Evolutionary conservation across 2,329 filamentous ascomycete genomes (phyloP).

Genomic region (Colletotrichum eremochloae): DNA sequence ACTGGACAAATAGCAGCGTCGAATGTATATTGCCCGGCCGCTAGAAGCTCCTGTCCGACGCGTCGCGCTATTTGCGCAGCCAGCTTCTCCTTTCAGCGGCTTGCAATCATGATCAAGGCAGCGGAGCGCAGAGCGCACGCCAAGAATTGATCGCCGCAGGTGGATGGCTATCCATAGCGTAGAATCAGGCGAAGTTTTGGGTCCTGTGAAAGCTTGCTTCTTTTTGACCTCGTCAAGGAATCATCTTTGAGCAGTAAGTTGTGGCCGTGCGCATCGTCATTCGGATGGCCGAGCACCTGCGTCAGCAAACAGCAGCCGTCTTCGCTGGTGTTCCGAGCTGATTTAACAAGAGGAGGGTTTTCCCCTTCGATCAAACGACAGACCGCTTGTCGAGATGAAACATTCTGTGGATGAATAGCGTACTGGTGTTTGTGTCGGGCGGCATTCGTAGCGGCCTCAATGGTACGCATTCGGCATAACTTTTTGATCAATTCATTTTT

Average conservation of each 20-base stretch:
- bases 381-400: constrained; percentile 30
- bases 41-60: constrained; percentile 23
- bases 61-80: constrained; percentile 37
- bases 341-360: not conserved
- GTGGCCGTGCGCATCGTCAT: constrained; percentile 28
- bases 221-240: not conserved
- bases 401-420: constrained; percentile 35
- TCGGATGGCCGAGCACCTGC: constrained; percentile 36
- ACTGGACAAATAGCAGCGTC: constrained; percentile 18
- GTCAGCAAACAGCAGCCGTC: constrained; percentile 18
- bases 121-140: constrained; percentile 4
- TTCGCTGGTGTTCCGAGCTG: constrained; percentile 1
- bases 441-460: constrained; percentile 11
- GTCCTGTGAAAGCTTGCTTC: constrained; percentile 28
- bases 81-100: constrained; percentile 13
- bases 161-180: constrained; percentile 1
- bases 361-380: not conserved
- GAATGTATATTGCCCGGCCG: constrained; percentile 4
- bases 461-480: constrained; percentile 19
- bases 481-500: not conserved
- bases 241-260: constrained; percentile 3
- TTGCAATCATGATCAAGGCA: constrained; percentile 12
- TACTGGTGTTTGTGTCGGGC: not conserved
- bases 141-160: constrained; percentile 23
- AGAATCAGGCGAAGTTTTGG: constrained; percentile 21